Evolutionary conservation across 331 rosid species (phyloP), one percentile per base, ranked within the genome.

Genomic region (Arachis monticola): DNA sequence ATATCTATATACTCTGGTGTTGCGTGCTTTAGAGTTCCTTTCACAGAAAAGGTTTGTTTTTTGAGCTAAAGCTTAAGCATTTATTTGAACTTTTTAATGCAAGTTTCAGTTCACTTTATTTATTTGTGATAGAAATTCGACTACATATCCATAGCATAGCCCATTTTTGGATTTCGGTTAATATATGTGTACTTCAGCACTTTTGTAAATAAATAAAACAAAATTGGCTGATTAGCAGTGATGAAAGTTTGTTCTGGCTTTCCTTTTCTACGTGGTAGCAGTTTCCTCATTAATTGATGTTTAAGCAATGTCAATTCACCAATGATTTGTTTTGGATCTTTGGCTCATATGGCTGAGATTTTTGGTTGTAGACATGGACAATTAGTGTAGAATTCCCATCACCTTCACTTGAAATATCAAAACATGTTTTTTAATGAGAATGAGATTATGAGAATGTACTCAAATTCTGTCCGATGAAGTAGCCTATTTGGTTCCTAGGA

Each of bases 1-100:
- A 61, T 94, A 92, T 74, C 92, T 92, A 0, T 85, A 94, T 80
- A 83, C 88, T 31, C 81, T 94, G 87, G 97, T 92, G 30, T 44
- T 91, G 86, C 97, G 92, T 60, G 91, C 96, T 67, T 86, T 93
- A 80, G 97, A 93, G 85, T 93, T 91, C 82, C 93, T 93, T 67
- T 84, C 98, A n/a, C 92, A 84, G 79, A 91, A 87, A 68, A 92
- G 98, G 98, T 93, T 85, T 67, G 84, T 77, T 77, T 62, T 64
- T 75, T 64, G 0, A 44, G 32, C 53, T 79, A 0, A 68, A 45
- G n/a, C 45, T 46, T 70, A 42, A 6, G 5, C 14, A 66, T 68
- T 66, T 57, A 2, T 63, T 13, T 70, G 46, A 1, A 2, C 70
- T 55, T 57, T 56, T 30, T 35, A 53, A 1, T 14, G 27, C 48